Conservation (phyloP, 352 stramenopile species). For the Globisporangium alternatum region DNA sequence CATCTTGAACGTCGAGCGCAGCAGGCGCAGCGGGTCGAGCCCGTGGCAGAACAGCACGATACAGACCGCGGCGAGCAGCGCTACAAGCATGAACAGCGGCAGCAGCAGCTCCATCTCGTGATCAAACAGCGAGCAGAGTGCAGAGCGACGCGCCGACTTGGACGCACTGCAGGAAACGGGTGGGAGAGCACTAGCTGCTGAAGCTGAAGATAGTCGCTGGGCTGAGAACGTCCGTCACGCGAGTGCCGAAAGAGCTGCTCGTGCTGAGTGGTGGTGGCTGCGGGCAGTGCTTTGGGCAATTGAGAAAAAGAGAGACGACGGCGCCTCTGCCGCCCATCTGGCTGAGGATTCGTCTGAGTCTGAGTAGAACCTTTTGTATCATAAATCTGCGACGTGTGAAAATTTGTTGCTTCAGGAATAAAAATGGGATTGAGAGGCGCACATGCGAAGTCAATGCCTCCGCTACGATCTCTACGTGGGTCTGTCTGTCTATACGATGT, state of each 20-base stretch:
- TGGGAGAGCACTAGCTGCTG: not conserved
- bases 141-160: not conserved
- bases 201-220: no score
- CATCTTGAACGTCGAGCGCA: constrained; percentile 59
- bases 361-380: constrained; percentile 12
- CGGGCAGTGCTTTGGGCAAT: not conserved
- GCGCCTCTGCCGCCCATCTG: not conserved
- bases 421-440: no score
- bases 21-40: constrained; percentile 53
- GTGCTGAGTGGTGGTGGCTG: no score
- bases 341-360: constrained; percentile 7
- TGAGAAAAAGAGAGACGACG: not conserved
- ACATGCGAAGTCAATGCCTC: no score
- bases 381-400: constrained; percentile 13
- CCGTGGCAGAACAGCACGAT: constrained; percentile 48
- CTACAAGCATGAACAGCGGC: constrained; percentile 32
- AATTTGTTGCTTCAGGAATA: not conserved
- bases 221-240: no score
- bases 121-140: not conserved
- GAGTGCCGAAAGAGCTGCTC: no score
- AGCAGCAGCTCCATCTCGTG: constrained; percentile 35
- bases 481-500: no score
- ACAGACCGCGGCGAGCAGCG: constrained; percentile 40
- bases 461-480: not conserved
- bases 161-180: no score